Conservation (phyloP, 1,284 basidiomycete species). For the Stygiomarasmius scandens region DNA sequence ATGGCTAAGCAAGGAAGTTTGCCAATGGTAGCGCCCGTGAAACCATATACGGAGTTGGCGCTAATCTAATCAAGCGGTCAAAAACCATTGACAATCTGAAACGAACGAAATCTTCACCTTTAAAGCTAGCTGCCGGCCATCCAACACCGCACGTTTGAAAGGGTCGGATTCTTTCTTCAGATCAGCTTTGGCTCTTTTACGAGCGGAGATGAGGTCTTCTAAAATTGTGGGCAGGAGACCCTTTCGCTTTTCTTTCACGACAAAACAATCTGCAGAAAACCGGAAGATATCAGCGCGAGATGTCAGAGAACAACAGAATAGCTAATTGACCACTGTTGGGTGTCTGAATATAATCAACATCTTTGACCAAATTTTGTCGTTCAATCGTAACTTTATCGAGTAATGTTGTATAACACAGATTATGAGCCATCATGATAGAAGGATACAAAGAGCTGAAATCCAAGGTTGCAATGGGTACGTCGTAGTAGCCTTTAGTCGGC, state of each 20-base stretch:
- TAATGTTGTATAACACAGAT: conserved; percentile 93
- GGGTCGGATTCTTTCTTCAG: conserved; percentile 94
- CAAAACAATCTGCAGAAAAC: conserved; percentile 75
- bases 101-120: conserved; percentile 65
- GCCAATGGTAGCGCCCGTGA: conserved; percentile 94
- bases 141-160: conserved; percentile 91
- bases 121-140: conserved; percentile 91
- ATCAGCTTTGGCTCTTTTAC: conserved; percentile 92
- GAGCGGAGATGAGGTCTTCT: conserved; percentile 88
- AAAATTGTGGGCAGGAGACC: conserved; percentile 89
- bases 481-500: conserved; percentile 91
- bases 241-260: conserved; percentile 72
- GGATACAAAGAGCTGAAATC: conserved; percentile 98
- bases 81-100: background rate
- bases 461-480: conserved; percentile 91
- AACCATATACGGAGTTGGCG: conserved; percentile 97
- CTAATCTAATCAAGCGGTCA: conserved; percentile 66
- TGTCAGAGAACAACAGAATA: background rate
- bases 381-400: conserved; percentile 80
- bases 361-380: conserved; percentile 74
- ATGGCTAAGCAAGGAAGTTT: conserved; percentile 93
- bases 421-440: conserved; percentile 99
- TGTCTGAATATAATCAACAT: conserved; percentile 87
- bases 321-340: conserved; percentile 88
- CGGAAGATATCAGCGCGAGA: background rate